Conservation (phyloP, 495 filamentous ascomycete genomes). For the Neurospora sp. region DNA sequence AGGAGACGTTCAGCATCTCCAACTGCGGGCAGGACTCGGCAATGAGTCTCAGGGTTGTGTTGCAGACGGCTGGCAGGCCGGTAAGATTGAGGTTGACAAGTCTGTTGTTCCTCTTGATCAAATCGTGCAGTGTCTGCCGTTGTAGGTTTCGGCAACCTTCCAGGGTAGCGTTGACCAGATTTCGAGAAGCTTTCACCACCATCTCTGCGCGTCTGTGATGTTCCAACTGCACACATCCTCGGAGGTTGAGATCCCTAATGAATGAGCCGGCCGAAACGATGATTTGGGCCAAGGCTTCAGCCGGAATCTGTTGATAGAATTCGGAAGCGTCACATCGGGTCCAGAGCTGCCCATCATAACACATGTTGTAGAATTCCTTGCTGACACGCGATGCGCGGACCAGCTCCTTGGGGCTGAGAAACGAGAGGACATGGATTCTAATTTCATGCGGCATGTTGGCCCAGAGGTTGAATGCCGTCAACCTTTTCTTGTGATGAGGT, state of each 20-base stretch:
- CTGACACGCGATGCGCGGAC: constrained; percentile 73
- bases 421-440: constrained; percentile 64
- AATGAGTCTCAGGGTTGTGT: constrained; percentile 80
- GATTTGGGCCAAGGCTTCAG: constrained; percentile 72
- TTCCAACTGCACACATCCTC: constrained; percentile 54
- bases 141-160: constrained; percentile 82
- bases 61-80: constrained; percentile 68
- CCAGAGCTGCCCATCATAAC: constrained; percentile 95
- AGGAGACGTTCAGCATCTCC: constrained; percentile 77
- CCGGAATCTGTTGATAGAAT: constrained; percentile 81
- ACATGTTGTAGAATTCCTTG: constrained; percentile 71
- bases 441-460: constrained; percentile 73
- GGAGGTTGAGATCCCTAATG: constrained; percentile 73
- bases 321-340: constrained; percentile 69
- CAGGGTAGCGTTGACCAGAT: constrained; percentile 76
- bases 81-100: constrained; percentile 78
- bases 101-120: constrained; percentile 66
- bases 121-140: constrained; percentile 62
- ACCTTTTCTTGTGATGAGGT: constrained; percentile 44
- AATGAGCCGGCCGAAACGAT: constrained; percentile 81
- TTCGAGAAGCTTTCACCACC: constrained; percentile 70
- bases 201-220: constrained; percentile 68
- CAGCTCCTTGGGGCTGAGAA: constrained; percentile 71
- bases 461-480: constrained; percentile 62
- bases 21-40: constrained; percentile 72